Evolutionary conservation across 768 basidiomycete genomes (phyloP).

Genomic region (Mycena olivaceomarginata): DNA sequence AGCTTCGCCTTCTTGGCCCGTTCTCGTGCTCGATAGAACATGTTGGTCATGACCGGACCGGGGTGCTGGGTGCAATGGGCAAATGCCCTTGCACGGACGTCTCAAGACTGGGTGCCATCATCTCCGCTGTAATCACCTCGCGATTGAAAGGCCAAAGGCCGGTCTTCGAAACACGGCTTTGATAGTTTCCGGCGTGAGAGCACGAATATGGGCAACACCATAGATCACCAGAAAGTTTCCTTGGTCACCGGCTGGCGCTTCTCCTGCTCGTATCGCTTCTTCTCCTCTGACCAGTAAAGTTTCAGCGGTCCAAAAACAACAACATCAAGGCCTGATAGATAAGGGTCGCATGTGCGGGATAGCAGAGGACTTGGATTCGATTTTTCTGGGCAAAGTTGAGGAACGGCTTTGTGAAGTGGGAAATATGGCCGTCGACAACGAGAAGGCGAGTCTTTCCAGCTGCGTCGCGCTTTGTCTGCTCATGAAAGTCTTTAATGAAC

Average conservation of each 20-base stretch:
- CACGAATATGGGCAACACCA: constrained; percentile 54
- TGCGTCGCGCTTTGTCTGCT: constrained; percentile 51
- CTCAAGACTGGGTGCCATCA: constrained; percentile 6
- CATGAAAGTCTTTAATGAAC: constrained; percentile 64
- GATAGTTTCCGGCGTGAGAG: constrained; percentile 41
- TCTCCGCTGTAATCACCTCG: too few relatives aligned
- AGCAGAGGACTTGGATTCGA: constrained; percentile 63
- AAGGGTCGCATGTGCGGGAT: constrained; percentile 59
- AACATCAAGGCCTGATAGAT: constrained; percentile 58
- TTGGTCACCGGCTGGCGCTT: too few relatives aligned
- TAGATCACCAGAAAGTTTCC: constrained; percentile 40
- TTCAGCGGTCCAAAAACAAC: too few relatives aligned
- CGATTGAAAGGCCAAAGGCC: too few relatives aligned
- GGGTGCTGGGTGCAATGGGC: constrained; percentile 47
- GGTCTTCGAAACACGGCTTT: too few relatives aligned
- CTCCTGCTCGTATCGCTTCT: too few relatives aligned
- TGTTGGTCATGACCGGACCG: constrained; percentile 27
- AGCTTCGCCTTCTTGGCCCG: too few relatives aligned
- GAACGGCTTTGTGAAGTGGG: constrained; percentile 60
- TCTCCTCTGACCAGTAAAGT: too few relatives aligned
- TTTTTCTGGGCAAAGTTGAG: constrained; percentile 58
- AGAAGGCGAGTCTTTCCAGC: too few relatives aligned
- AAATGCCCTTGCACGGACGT: constrained; percentile 48
- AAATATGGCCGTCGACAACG: constrained; percentile 66
- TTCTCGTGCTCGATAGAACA: not conserved